Evolutionary conservation across 176 grass and related monocot genomes (phyloP).

Genomic region (Oryza nivara): DNA sequence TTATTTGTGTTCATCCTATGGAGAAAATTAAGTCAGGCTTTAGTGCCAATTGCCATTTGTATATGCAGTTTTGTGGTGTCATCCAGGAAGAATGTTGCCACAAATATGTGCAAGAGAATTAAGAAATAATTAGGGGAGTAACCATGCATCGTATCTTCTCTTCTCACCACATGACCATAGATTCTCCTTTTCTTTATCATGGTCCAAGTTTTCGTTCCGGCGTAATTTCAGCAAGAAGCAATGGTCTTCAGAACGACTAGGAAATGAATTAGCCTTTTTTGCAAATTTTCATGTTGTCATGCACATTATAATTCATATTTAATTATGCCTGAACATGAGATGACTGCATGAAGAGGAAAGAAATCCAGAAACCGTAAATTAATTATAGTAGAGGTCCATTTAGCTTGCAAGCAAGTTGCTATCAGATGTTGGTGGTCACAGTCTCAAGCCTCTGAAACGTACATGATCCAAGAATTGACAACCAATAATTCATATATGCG

Average conservation of each 20-base stretch:
- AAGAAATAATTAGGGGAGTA: slow-evolving; percentile 7
- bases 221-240: not conserved
- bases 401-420: slow-evolving; percentile 12
- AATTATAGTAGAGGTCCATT: not conserved
- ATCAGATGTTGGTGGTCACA: not conserved
- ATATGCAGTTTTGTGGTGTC: not conserved
- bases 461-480: slow-evolving; percentile 3
- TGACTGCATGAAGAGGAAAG: not conserved
- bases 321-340: not conserved
- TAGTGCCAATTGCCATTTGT: not conserved
- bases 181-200: not conserved
- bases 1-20: not conserved
- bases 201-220: not conserved
- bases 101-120: not conserved
- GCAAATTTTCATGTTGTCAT: not conserved
- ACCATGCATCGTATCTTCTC: not conserved
- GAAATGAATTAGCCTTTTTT: not conserved
- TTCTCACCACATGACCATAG: not conserved
- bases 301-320: not conserved
- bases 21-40: not conserved
- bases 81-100: not conserved
- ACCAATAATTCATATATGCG: not conserved
- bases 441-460: not conserved
- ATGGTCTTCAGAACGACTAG: slow-evolving; percentile 2
- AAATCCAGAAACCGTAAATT: not conserved